Percentiles rank a stretch among this genome's conserved stretches.
Evolutionary conservation across 352 stramenopile species (phyloP).

Genomic region (Blastocystis sp.): DNA sequence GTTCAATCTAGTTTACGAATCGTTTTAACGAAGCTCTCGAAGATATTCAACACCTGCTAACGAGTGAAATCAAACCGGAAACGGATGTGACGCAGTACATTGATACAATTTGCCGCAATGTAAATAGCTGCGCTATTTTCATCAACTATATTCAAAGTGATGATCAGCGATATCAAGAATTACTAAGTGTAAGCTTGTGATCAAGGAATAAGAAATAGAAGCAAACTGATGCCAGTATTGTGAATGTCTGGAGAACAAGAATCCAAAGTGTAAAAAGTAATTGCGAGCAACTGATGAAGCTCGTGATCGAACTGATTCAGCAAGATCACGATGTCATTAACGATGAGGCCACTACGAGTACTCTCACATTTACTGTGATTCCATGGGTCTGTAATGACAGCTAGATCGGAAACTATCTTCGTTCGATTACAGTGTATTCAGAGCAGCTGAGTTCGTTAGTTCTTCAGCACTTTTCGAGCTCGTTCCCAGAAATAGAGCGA

Average conservation of each 20-base stretch:
- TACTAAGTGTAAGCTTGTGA: background rate
- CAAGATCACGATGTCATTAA: background rate
- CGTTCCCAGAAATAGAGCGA: background rate
- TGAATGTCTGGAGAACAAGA: background rate
- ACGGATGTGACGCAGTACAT: background rate
- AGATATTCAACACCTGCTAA: background rate
- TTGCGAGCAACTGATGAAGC: slow-evolving; percentile 6
- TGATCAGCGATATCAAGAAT: slow-evolving; percentile 4
- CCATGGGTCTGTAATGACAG: background rate
- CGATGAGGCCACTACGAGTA: background rate
- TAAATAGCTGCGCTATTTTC: slow-evolving; percentile 31
- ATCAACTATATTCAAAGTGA: background rate
- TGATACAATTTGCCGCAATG: background rate
- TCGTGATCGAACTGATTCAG: background rate
- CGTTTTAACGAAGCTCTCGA: background rate
- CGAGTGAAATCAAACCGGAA: background rate
- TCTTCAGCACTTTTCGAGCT: background rate
- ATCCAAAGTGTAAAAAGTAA: background rate
- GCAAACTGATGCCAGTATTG: background rate
- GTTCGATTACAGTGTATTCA: background rate
- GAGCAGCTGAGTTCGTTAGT: background rate
- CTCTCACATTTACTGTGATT: background rate
- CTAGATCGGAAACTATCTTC: slow-evolving; percentile 49
- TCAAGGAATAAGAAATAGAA: background rate
- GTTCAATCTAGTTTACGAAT: background rate